Evolutionary conservation across 495 filamentous ascomycete genomes (phyloP).

Genomic region (Ascodesmis nigricans): DNA sequence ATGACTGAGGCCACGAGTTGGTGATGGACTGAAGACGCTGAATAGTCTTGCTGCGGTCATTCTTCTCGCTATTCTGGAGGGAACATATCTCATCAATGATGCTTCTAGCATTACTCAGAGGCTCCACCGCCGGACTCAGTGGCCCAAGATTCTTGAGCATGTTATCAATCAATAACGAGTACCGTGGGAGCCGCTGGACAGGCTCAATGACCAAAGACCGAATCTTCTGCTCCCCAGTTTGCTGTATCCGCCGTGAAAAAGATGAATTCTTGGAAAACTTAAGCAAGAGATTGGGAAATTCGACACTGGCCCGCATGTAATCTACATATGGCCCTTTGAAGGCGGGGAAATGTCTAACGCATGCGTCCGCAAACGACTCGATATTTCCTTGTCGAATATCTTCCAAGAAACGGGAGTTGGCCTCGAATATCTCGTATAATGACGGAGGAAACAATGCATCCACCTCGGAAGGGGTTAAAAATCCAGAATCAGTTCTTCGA

Average conservation of each 20-base stretch:
- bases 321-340: conserved; percentile 76
- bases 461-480: conserved; percentile 46
- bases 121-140: conserved; percentile 57
- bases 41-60: conserved; percentile 49
- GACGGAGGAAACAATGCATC: conserved; percentile 60
- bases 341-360: conserved; percentile 46
- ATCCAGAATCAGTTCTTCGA: conserved; percentile 45
- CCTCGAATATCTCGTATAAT: conserved; percentile 49
- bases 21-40: conserved; percentile 53
- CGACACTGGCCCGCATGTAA: conserved; percentile 67
- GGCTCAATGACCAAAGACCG: conserved; percentile 91
- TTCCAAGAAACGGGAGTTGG: conserved; percentile 57
- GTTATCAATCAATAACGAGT: conserved; percentile 87
- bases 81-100: conserved; percentile 90
- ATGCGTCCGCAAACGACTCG: conserved; percentile 44
- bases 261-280: conserved; percentile 55
- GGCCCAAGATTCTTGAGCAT: conserved; percentile 67
- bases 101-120: conserved; percentile 64
- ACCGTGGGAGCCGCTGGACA: conserved; percentile 81
- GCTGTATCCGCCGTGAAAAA: conserved; percentile 53
- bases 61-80: conserved; percentile 29
- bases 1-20: conserved; percentile 53
- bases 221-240: conserved; percentile 73
- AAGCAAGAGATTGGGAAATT: conserved; percentile 61
- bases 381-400: conserved; percentile 57